These are phyloP conservation scores for Candida labiduridarum DNA, from an alignment of 1,139 yeast genomes.

Conservation along the genomic window DNA sequence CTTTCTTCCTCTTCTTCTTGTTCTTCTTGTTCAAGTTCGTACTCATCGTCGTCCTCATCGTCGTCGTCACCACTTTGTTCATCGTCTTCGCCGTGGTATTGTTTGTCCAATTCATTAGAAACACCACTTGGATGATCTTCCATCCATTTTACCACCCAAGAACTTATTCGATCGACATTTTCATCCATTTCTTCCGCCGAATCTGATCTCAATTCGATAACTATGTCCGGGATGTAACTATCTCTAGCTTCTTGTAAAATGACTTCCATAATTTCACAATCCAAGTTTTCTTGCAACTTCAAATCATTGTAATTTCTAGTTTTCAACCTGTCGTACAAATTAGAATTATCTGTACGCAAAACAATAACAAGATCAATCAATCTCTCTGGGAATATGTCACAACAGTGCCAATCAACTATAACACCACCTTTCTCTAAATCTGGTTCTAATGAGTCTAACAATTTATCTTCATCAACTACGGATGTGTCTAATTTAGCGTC, in stretches of 20 bases:
- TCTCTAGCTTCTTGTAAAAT: constrained; percentile 85
- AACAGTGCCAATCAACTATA: constrained; percentile 94
- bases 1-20: constrained; percentile 11
- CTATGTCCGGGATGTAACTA: constrained; percentile 74
- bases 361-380: constrained; percentile 92
- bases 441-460: constrained; percentile 79
- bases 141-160: constrained; percentile 79
- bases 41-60: constrained; percentile 7
- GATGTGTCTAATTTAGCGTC: constrained; percentile 84
- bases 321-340: constrained; percentile 72
- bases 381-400: constrained; percentile 92
- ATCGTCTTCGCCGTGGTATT: constrained; percentile 10
- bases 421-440: constrained; percentile 82
- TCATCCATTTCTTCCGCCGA: constrained; percentile 74
- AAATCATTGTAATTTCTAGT: constrained; percentile 74
- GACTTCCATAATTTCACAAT: constrained; percentile 97
- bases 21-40: constrained; percentile 9
- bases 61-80: constrained; percentile 11
- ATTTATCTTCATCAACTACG: constrained; percentile 89
- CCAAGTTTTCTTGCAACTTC: constrained; percentile 88
- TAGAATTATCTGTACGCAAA: constrained; percentile 71
- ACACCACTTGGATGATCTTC: constrained; percentile 47
- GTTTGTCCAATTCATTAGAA: constrained; percentile 28
- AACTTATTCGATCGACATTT: constrained; percentile 72
- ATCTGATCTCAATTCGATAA: constrained; percentile 77